A percentile compares a stretch with the other conserved stretches of the same genome.
phyloP scores from a whole-genome alignment of 1,284 basidiomycete species.

The Ustilago vetiveriae region DNA sequence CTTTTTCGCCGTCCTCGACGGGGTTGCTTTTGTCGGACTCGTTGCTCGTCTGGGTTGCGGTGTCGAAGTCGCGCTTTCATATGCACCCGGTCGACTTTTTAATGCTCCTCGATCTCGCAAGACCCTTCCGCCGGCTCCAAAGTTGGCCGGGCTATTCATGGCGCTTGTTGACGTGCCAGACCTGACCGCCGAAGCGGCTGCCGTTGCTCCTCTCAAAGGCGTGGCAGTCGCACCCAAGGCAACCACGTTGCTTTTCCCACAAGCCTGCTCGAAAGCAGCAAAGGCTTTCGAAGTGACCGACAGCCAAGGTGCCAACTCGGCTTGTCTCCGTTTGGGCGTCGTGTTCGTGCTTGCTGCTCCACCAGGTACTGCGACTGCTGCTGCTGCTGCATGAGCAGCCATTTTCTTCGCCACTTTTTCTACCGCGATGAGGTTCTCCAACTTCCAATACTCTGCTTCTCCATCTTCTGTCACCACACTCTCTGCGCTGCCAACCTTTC shows the following conservation, averaged over 20 bases:
- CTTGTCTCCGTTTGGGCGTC: constrained; percentile 39
- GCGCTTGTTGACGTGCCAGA: constrained; percentile 4
- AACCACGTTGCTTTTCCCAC: constrained; percentile 32
- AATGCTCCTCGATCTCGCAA: constrained; percentile 21
- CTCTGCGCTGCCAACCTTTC: background rate
- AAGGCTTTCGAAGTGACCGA: constrained; percentile 43
- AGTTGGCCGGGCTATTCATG: constrained; percentile 9
- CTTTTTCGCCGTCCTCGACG: constrained; percentile 1
- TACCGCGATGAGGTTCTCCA: constrained; percentile 50
- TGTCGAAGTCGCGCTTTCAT: constrained; percentile 3
- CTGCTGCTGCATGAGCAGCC: constrained; percentile 40
- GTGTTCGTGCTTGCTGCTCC: constrained; percentile 17
- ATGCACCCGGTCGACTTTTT: constrained; percentile 5
- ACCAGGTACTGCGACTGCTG: constrained; percentile 9
- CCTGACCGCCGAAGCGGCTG: background rate
- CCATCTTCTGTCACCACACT: background rate
- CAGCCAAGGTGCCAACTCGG: constrained; percentile 46
- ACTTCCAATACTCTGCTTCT: constrained; percentile 41
- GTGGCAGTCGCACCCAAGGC: constrained; percentile 12
- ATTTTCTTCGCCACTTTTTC: constrained; percentile 57
- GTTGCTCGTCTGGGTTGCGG: constrained; percentile 7
- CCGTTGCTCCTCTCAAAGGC: background rate
- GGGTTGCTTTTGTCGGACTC: constrained; percentile 22
- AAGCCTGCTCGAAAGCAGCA: constrained; percentile 53
- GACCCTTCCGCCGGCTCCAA: constrained; percentile 8